Conservation (phyloP, 495 filamentous ascomycete species). For the Emericellopsis terricola region DNA sequence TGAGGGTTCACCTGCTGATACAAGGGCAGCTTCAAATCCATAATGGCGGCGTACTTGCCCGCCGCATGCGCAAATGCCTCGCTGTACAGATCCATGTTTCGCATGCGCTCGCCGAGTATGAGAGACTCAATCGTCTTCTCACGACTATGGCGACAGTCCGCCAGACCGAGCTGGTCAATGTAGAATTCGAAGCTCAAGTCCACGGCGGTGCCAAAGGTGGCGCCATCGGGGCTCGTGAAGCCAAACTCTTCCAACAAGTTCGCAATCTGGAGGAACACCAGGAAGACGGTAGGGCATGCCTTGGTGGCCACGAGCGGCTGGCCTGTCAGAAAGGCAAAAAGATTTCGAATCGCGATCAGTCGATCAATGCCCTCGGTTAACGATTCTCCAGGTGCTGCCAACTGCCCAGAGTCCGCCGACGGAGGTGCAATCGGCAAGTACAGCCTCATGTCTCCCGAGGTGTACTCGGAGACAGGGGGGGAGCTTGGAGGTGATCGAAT, state of each 20-base stretch:
- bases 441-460: conserved; percentile 43
- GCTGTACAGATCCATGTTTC: conserved; percentile 63
- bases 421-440: conserved; percentile 38
- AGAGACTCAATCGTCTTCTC: conserved; percentile 87
- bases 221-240: conserved; percentile 66
- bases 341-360: conserved; percentile 64
- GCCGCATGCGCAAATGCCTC: conserved; percentile 89
- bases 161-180: conserved; percentile 55
- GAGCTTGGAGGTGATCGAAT: conserved; percentile 16
- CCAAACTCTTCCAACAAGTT: conserved; percentile 51
- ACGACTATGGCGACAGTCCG: conserved; percentile 62
- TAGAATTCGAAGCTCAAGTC: conserved; percentile 58
- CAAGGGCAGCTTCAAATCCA: conserved; percentile 46
- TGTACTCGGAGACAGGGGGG: conserved; percentile 9
- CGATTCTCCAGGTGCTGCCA: conserved; percentile 20
- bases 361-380: conserved; percentile 41
- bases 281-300: conserved; percentile 46
- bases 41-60: conserved; percentile 66
- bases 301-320: conserved; percentile 67
- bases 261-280: conserved; percentile 54
- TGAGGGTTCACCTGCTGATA: conserved; percentile 45
- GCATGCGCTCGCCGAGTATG: conserved; percentile 72
- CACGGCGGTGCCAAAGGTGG: conserved; percentile 62
- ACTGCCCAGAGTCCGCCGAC: conserved; percentile 10
- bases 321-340: conserved; percentile 75